phyloP scores from a whole-genome alignment of 345 rosid species.

The Heritiera fomes region DNA sequence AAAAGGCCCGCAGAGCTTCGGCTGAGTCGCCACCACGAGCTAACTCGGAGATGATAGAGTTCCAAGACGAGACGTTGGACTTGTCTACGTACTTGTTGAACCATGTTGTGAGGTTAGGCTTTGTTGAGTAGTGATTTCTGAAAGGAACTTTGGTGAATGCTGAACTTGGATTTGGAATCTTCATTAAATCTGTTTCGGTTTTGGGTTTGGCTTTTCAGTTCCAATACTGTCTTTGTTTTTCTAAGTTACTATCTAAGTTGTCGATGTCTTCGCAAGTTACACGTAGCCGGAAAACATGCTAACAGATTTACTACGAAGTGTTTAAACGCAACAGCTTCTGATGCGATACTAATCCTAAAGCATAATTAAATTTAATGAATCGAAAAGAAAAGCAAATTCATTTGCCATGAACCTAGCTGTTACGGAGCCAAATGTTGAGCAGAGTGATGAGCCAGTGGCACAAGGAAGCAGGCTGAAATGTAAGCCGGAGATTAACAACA shows the following conservation, averaged over 20 bases:
- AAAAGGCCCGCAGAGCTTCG: conserved; percentile 80
- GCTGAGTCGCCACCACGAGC: conserved; percentile 74
- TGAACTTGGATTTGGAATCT: conserved; percentile 27
- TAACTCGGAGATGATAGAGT: conserved; percentile 78
- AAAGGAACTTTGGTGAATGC: conserved; percentile 12
- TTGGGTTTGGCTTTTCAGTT: not conserved
- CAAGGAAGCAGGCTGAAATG: too few species aligned
- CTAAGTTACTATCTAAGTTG: too few species aligned
- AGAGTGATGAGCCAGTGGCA: too few species aligned
- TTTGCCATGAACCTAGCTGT: too few species aligned
- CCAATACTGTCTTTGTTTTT: too few species aligned
- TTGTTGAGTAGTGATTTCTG: conserved; percentile 37
- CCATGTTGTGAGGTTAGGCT: conserved; percentile 51
- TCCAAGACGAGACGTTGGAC: conserved; percentile 79
- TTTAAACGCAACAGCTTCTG: too few species aligned
- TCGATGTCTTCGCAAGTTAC: too few species aligned
- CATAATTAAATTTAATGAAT: not conserved
- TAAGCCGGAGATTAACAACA: too few species aligned
- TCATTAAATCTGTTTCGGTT: conserved; percentile 27
- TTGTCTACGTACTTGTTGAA: conserved; percentile 74
- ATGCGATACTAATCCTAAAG: not conserved
- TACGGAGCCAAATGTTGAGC: too few species aligned
- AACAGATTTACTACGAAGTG: too few species aligned
- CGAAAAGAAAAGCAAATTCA: not conserved
- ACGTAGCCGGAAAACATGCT: too few species aligned